Percentiles rank a stretch among this genome's conserved stretches.
phyloP scores from a whole-genome alignment of 2,329 filamentous ascomycete species.

The Botrytis elliptica region DNA sequence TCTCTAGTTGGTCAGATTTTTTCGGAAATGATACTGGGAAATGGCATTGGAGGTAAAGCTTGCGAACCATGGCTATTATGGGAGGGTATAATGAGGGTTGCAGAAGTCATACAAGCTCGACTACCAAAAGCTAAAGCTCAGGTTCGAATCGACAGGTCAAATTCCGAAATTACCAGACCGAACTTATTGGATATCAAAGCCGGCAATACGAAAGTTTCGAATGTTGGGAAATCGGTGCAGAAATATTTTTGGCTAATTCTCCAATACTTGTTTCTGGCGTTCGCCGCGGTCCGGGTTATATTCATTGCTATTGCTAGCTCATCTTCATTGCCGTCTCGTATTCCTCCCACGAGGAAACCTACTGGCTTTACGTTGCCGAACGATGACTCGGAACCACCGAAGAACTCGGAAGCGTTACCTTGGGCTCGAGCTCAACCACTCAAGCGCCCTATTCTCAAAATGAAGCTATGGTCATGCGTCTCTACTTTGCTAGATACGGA shows the following conservation, averaged over 20 bases:
- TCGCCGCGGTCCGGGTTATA: constrained; percentile 65
- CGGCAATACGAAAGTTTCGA: constrained; percentile 26
- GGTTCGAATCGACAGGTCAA: constrained; percentile 37
- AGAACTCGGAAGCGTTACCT: constrained; percentile 24
- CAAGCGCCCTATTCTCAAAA: constrained; percentile 58
- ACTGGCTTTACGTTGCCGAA: constrained; percentile 31
- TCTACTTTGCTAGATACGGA: constrained; percentile 72
- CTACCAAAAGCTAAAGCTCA: constrained; percentile 38
- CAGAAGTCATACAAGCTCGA: constrained; percentile 47
- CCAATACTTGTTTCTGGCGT: constrained; percentile 48
- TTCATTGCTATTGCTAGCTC: constrained; percentile 64
- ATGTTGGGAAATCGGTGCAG: constrained; percentile 31
- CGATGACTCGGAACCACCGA: constrained; percentile 30
- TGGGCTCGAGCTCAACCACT: constrained; percentile 25
- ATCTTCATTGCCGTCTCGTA: constrained; percentile 62
- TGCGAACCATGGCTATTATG: constrained; percentile 88
- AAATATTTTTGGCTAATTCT: constrained; percentile 51
- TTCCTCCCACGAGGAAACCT: constrained; percentile 36
- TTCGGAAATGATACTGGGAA: constrained; percentile 85
- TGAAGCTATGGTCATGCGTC: constrained; percentile 73
- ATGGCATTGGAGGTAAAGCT: constrained; percentile 73
- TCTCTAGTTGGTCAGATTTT: constrained; percentile 83
- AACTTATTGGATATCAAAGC: constrained; percentile 24
- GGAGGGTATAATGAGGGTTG: constrained; percentile 75
- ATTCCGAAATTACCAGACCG: constrained; percentile 34